Evolutionary conservation across 2,329 filamentous ascomycete species (phyloP).

Genomic region (Botrytis paeoniae): DNA sequence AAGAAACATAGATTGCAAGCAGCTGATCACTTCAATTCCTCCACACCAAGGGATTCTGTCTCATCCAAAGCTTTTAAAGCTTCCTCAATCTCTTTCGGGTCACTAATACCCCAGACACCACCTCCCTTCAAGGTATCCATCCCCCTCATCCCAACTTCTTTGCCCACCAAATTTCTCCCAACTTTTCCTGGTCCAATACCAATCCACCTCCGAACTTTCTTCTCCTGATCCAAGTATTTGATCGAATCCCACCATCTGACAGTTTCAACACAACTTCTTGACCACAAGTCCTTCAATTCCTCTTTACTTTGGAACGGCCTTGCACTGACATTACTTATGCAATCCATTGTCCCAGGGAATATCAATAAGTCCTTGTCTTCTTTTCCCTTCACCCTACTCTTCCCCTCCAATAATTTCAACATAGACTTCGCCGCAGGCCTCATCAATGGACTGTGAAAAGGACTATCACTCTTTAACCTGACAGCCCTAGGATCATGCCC

Average conservation of each 20-base stretch:
- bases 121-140: conserved; percentile 79
- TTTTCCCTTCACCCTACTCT: conserved; percentile 52
- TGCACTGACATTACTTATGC: conserved; percentile 83
- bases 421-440: conserved; percentile 75
- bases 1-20: not conserved
- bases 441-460: conserved; percentile 93
- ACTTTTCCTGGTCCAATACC: conserved; percentile 94
- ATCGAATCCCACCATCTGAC: conserved; percentile 95
- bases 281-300: conserved; percentile 74
- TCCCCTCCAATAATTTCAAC: conserved; percentile 61
- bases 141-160: conserved; percentile 85
- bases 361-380: conserved; percentile 63
- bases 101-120: conserved; percentile 87
- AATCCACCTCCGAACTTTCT: conserved; percentile 79
- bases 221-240: conserved; percentile 79
- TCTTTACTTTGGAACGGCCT: conserved; percentile 70
- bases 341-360: conserved; percentile 73
- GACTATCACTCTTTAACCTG: conserved; percentile 78
- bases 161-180: conserved; percentile 87
- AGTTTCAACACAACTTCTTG: conserved; percentile 83
- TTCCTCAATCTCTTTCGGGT: conserved; percentile 72
- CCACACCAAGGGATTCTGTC: conserved; percentile 47
- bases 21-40: conserved; percentile 27
- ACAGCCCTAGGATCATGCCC: conserved; percentile 90
- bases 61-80: conserved; percentile 63